Conservation (phyloP, 1,284 basidiomycete species). For the Papiliotrema terrestris region DNA sequence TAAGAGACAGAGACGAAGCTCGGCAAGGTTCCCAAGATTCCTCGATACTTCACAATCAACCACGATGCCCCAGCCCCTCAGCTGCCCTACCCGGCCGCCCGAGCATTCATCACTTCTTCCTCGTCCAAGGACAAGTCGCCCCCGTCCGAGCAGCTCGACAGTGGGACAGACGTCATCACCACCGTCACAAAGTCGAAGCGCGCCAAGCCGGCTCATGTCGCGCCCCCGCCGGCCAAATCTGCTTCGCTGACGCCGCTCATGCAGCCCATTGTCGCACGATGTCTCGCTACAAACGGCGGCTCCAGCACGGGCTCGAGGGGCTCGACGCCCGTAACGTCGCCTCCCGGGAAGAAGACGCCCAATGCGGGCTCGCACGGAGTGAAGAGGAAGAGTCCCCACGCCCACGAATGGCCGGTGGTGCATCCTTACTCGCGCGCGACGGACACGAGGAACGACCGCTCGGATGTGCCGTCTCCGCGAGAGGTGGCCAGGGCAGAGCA, state of each 20-base stretch:
- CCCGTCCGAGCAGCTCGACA: too few relatives aligned
- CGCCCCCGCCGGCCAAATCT: background rate
- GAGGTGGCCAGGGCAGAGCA: constrained; percentile 25
- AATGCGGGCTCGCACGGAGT: background rate
- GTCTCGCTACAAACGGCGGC: constrained; percentile 13
- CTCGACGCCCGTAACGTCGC: constrained; percentile 6
- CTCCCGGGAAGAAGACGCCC: constrained; percentile 13
- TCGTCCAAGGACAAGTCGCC: too few relatives aligned
- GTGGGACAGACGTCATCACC: too few relatives aligned
- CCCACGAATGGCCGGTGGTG: constrained; percentile 5
- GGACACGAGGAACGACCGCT: constrained; percentile 33
- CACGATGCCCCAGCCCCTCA: too few relatives aligned
- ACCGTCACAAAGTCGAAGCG: background rate
- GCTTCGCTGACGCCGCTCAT: constrained; percentile 26
- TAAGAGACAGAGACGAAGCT: too few relatives aligned
- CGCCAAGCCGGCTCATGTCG: background rate
- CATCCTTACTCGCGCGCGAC: constrained; percentile 33
- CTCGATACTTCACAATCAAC: too few relatives aligned
- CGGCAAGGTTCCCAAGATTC: too few relatives aligned
- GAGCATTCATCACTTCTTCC: too few relatives aligned
- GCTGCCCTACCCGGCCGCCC: too few relatives aligned
- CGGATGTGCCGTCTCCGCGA: constrained; percentile 25
- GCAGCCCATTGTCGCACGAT: constrained; percentile 29
- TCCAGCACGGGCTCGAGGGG: background rate
- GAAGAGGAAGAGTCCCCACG: background rate